Conservation (phyloP, 306 rosid genomes). For the peach (Prunus persica) region DNA sequence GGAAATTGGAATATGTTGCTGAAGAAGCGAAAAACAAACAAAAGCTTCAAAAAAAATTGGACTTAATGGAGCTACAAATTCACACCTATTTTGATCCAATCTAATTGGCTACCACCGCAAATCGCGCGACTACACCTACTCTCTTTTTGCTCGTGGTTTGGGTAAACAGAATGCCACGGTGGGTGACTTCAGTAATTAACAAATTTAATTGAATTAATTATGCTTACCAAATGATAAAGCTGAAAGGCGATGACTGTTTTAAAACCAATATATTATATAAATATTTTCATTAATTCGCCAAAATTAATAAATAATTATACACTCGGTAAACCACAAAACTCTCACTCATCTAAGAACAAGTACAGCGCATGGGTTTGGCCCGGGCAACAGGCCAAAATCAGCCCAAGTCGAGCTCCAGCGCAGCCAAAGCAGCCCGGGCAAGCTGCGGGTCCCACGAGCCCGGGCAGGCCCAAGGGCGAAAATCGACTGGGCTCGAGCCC, state of each 20-base stretch:
- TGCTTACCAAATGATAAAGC: too few species aligned
- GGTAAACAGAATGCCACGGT: neutral
- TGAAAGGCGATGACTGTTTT: too few species aligned
- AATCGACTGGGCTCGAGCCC: too few species aligned
- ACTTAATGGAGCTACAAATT: neutral
- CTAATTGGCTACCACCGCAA: neutral
- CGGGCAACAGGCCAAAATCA: too few species aligned
- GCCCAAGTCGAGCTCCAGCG: too few species aligned
- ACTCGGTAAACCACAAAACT: neutral
- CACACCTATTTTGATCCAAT: neutral
- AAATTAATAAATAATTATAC: neutral
- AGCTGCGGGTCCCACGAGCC: too few species aligned
- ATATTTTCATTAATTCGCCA: neutral
- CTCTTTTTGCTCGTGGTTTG: too few species aligned
- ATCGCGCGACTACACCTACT: neutral
- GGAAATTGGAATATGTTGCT: too few species aligned
- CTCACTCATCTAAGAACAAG: neutral
- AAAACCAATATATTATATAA: neutral
- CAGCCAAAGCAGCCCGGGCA: too few species aligned
- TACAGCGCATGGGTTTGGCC: too few species aligned
- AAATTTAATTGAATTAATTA: neutral
- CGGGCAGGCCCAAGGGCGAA: too few species aligned
- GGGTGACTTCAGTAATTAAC: neutral
- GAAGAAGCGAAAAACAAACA: neutral
- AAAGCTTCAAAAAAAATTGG: neutral